These are phyloP conservation scores for Cairneyella variabilis DNA, from an alignment of 495 filamentous ascomycete species.

Conservation along the genomic window DNA sequence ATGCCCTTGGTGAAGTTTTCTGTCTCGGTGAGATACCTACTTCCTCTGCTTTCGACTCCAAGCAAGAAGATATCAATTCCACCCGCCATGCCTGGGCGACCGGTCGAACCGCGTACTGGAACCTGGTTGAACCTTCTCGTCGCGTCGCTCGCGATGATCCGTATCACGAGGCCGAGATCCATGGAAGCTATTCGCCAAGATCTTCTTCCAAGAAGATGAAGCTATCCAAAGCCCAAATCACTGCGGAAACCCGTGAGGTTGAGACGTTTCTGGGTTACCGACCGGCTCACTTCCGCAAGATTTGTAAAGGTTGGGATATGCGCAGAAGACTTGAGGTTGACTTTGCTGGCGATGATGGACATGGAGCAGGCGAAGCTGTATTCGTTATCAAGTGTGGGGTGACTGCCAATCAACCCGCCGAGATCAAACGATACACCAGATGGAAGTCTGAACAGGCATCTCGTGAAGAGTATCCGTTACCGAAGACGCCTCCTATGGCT, in stretches of 20 bases:
- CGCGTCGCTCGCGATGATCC: constrained; percentile 68
- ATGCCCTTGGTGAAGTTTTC: constrained; percentile 89
- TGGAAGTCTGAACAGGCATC: constrained; percentile 26
- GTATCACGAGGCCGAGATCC: constrained; percentile 52
- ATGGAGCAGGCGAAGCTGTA: constrained; percentile 67
- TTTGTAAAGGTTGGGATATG: constrained; percentile 92
- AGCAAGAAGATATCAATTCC: constrained; percentile 42
- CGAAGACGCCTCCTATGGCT: constrained; percentile 24
- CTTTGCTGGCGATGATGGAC: constrained; percentile 76
- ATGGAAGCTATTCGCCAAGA: constrained; percentile 65
- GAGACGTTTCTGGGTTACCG: constrained; percentile 70
- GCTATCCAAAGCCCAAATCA: constrained; percentile 64
- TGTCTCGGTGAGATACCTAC: constrained; percentile 69
- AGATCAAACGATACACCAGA: constrained; percentile 28
- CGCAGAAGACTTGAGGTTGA: constrained; percentile 79
- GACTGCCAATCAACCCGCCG: constrained; percentile 43
- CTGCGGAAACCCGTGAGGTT: constrained; percentile 75
- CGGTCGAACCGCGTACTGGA: constrained; percentile 75
- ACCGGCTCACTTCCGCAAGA: constrained; percentile 73
- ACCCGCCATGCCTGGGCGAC: constrained; percentile 66
- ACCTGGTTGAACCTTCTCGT: constrained; percentile 69
- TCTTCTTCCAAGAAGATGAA: constrained; percentile 67
- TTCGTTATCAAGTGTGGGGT: constrained; percentile 68
- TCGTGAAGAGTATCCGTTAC: constrained; percentile 23
- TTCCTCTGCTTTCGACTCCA: constrained; percentile 32